phyloP scores from a whole-genome alignment of 2,329 filamentous ascomycete genomes.

The Tympanopsis confertula region DNA sequence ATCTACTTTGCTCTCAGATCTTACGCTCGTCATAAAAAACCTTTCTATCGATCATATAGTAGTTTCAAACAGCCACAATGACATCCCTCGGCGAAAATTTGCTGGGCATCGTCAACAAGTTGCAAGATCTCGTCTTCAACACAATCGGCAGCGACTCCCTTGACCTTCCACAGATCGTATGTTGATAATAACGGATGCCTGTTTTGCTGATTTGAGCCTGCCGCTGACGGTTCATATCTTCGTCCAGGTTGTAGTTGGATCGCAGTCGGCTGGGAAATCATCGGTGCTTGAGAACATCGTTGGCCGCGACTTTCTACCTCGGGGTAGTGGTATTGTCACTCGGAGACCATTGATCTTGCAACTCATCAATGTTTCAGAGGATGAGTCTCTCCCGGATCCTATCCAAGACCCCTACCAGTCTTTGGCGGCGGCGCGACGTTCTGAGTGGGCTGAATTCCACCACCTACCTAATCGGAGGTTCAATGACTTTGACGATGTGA shows the following conservation, averaged over 20 bases:
- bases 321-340: constrained; percentile 93
- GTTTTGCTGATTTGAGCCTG: constrained; percentile 4
- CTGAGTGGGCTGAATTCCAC: constrained; percentile 88
- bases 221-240: constrained; percentile 9
- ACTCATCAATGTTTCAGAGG: constrained; percentile 88
- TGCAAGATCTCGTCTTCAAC: constrained; percentile 98
- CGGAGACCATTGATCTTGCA: constrained; percentile 88
- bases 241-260: constrained; percentile 84
- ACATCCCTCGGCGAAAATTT: constrained; percentile 91
- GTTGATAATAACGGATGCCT: constrained; percentile 20
- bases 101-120: constrained; percentile 89
- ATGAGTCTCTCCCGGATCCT: constrained; percentile 55
- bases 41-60: too few species aligned
- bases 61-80: too few species aligned
- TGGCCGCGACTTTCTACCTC: constrained; percentile 88
- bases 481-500: constrained; percentile 85
- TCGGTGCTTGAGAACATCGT: constrained; percentile 98
- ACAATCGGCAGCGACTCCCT: constrained; percentile 98
- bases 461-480: constrained; percentile 83
- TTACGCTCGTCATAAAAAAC: too few species aligned
- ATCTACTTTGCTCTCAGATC: too few species aligned
- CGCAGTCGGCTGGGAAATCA: constrained; percentile 95
- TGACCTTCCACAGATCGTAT: constrained; percentile 93
- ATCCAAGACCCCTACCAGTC: constrained; percentile 64
- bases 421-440: constrained; percentile 54